Percentiles rank a stretch among this genome's conserved stretches.
These are phyloP conservation scores for Cladophialophora immunda DNA, from an alignment of 2,329 filamentous ascomycete species.

Conservation along the genomic window DNA sequence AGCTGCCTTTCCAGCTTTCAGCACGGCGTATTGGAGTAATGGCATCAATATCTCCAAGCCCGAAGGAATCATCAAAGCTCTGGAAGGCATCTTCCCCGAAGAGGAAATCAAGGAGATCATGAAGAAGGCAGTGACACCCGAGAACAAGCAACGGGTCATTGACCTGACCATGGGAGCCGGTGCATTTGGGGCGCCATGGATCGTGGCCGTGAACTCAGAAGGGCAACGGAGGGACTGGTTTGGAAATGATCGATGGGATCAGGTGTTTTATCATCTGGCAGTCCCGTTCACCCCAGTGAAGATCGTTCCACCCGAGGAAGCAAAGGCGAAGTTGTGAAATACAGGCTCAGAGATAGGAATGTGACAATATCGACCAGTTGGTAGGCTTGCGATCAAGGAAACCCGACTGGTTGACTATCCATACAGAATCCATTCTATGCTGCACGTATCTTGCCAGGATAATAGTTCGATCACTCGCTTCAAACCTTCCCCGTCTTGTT, in stretches of 20 bases:
- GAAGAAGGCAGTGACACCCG: conserved; percentile 29
- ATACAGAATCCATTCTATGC: no score
- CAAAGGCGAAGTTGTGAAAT: conserved; percentile 29
- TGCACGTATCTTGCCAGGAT: no score
- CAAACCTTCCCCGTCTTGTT: no score
- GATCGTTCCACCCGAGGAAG: conserved; percentile 32
- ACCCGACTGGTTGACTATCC: not conserved
- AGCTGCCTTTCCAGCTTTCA: conserved; percentile 32
- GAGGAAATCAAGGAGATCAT: conserved; percentile 37
- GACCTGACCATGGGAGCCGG: conserved; percentile 32
- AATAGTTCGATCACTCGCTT: no score
- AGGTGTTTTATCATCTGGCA: conserved; percentile 32
- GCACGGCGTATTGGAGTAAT: conserved; percentile 34
- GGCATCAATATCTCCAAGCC: conserved; percentile 35
- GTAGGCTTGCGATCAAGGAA: not conserved
- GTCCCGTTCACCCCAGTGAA: conserved; percentile 28
- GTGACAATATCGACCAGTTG: not conserved
- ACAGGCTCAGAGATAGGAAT: not conserved
- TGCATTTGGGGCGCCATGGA: conserved; percentile 35
- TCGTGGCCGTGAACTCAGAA: conserved; percentile 30
- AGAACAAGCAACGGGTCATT: conserved; percentile 34
- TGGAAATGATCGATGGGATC: conserved; percentile 35
- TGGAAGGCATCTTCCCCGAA: conserved; percentile 32
- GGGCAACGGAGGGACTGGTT: conserved; percentile 34
- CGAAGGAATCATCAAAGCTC: conserved; percentile 29